Evolutionary conservation across 495 filamentous ascomycete species (phyloP).

Genomic region (Usnea hakonensis): DNA sequence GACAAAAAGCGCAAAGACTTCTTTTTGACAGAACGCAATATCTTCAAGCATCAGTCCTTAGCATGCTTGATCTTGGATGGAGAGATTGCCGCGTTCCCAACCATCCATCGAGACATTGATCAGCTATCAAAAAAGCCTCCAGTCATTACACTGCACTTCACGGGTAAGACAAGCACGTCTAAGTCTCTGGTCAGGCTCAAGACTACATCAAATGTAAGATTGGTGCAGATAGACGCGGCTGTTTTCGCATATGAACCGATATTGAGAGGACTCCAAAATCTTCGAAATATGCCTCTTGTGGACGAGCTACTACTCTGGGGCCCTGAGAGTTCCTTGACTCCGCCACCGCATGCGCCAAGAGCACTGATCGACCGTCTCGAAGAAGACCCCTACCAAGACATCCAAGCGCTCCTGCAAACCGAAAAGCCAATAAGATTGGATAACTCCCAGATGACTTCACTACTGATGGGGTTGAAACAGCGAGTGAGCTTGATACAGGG

Average conservation of each 20-base stretch:
- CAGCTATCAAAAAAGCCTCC: slow-evolving; percentile 40
- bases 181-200: slow-evolving; percentile 37
- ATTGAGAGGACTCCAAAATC: slow-evolving; percentile 50
- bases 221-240: slow-evolving; percentile 53
- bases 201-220: slow-evolving; percentile 29
- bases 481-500: slow-evolving; percentile 63
- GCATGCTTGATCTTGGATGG: slow-evolving; percentile 48
- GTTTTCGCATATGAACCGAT: slow-evolving; percentile 70
- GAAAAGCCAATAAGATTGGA: slow-evolving; percentile 42
- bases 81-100: slow-evolving; percentile 55
- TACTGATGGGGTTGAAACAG: slow-evolving; percentile 47
- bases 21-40: slow-evolving; percentile 39
- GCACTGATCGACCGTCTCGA: slow-evolving; percentile 24
- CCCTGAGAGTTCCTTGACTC: slow-evolving; percentile 17
- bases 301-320: slow-evolving; percentile 41
- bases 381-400: slow-evolving; percentile 16
- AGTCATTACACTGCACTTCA: slow-evolving; percentile 45
- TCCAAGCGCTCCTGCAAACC: slow-evolving; percentile 30
- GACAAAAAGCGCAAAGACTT: slow-evolving; percentile 36
- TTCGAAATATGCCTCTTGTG: slow-evolving; percentile 44
- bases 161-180: slow-evolving; percentile 35
- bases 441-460: slow-evolving; percentile 48
- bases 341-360: slow-evolving; percentile 23
- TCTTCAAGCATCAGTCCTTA: slow-evolving; percentile 54
- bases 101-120: slow-evolving; percentile 51